Evolutionary conservation across 768 basidiomycete species (phyloP), one percentile per base, ranked within the genome.

Genomic region (Tulasnella sp.): DNA sequence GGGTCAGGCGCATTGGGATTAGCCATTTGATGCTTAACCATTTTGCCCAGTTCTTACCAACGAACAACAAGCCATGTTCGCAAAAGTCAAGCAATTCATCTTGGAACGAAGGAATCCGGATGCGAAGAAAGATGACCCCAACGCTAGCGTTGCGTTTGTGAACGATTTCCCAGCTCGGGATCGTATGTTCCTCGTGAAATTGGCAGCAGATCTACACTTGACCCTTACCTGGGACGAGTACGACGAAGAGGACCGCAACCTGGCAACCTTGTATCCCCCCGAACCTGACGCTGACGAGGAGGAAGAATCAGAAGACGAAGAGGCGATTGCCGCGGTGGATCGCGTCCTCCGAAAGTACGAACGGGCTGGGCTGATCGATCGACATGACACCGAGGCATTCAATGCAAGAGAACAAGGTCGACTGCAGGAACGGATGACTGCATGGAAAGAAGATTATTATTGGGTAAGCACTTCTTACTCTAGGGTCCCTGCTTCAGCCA

Each of bases 371-470:
- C 71, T 76, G 29, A 37, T 79, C 49, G 84, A 87, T 2, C 88
- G 88, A 9, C 91, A 89, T 0, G 93, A 92, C 67, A 89, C 88
- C 42, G 94, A 97, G 82, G 83, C 83, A 36, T 93, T 94, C 80
- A 96, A 97, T 79, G 89, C 88, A 77, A 87, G 91, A 76, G 85
- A 96, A 79, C 92, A 95, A 82, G 82, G 86, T 79, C 89, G 88
- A 40, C 78, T 96, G 39, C 86, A 89, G 79, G 89, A 91, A 80
- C 96, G 93, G 85, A 93, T 99, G 91, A 89, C 90, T 52, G 91
- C 92, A 79, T 99, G 96, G 96, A 97, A 97, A 85, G 84, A 89
- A 77, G 85, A 83, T 1, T 98, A 99, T 85, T 99, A 99, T 84
- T 87, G 87, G 88, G 96, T 96, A 72, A 76, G 85, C 80, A 7